Conservation (phyloP, 805 yeast species). For the Saturnispora zaruensis region DNA sequence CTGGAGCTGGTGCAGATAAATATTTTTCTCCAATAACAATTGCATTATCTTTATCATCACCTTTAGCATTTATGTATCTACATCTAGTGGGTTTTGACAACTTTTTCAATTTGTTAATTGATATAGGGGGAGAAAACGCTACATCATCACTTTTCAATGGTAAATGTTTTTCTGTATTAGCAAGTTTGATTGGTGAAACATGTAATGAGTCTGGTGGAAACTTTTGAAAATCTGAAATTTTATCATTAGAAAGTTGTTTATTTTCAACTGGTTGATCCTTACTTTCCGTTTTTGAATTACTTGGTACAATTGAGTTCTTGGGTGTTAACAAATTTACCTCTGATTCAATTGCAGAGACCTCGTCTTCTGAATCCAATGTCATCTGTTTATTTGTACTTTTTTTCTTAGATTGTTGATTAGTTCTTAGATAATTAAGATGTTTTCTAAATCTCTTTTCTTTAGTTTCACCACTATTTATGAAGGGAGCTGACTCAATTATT, state of each 20-base stretch:
- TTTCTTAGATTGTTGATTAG: background rate
- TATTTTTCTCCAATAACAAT: slow-evolving; percentile 2
- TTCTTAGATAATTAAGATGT: background rate
- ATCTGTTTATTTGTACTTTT: background rate
- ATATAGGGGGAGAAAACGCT: background rate
- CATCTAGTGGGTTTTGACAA: background rate
- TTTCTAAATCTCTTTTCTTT: background rate
- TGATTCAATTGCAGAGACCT: background rate
- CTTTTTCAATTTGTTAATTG: background rate
- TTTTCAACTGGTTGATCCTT: background rate
- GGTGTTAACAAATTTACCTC: background rate
- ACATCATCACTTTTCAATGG: background rate
- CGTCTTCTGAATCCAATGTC: slow-evolving; percentile 4
- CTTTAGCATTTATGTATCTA: background rate
- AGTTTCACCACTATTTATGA: background rate
- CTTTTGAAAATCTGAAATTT: background rate
- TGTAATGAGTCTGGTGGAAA: slow-evolving; percentile 8
- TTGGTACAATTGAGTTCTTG: background rate
- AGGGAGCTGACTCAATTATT: background rate
- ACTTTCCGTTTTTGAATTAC: background rate
- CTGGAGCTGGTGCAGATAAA: background rate
- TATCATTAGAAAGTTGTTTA: background rate
- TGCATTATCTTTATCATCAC: background rate
- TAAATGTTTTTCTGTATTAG: background rate
- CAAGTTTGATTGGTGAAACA: slow-evolving; percentile 5